Percentiles rank a stretch among this genome's conserved stretches.
These are phyloP conservation scores for Neopestalotiopsis sp. DNA, from an alignment of 2,329 filamentous ascomycete genomes.

Conservation along the genomic window DNA sequence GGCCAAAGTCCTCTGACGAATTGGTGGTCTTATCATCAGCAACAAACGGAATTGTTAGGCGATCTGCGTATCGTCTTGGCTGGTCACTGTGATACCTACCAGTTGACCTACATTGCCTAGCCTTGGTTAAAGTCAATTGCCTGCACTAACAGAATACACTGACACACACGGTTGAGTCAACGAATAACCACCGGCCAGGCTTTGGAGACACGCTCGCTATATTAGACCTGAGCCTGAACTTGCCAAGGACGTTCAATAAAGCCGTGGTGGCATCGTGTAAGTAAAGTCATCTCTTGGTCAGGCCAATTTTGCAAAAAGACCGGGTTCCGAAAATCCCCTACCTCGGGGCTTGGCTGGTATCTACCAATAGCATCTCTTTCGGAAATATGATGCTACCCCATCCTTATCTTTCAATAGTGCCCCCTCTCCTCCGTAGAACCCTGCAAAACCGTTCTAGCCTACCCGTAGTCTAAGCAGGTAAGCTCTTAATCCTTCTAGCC, in stretches of 20 bases:
- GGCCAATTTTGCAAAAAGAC: no score
- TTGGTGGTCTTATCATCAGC: no score
- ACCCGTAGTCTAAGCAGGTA: neutral
- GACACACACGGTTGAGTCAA: neutral
- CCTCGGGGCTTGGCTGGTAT: neutral
- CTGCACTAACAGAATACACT: neutral
- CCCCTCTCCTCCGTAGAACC: neutral
- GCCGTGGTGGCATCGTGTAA: no score
- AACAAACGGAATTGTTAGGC: no score
- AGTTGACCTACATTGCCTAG: neutral
- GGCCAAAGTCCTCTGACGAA: neutral
- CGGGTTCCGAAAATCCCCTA: neutral
- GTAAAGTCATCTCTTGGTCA: no score
- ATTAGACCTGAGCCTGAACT: neutral
- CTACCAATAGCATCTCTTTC: no score
- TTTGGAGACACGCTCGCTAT: neutral
- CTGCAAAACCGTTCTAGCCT: neutral
- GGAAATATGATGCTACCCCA: neutral
- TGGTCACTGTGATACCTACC: neutral
- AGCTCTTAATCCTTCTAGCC: no score
- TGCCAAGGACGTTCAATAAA: no score
- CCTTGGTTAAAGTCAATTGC: neutral
- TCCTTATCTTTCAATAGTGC: conserved; percentile 3
- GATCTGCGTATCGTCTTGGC: neutral
- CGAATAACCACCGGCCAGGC: neutral